Conservation (phyloP, 1,139 yeast genomes). For the Blastobotrys raffinosifermentans region DNA sequence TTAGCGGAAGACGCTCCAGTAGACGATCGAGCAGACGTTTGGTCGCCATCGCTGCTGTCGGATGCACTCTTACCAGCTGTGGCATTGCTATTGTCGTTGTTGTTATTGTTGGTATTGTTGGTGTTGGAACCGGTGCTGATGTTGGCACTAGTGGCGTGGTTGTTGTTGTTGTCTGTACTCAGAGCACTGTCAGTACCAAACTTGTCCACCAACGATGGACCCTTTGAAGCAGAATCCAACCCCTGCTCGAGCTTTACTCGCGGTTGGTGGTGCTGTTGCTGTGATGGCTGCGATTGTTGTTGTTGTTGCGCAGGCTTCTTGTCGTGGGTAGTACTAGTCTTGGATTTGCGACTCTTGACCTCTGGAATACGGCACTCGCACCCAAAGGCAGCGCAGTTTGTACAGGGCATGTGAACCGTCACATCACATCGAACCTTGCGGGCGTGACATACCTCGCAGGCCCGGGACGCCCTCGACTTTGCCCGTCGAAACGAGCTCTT, state of each 20-base stretch:
- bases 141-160: not conserved
- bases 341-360: constrained; percentile 16
- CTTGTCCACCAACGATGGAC: not conserved
- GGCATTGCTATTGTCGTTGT: not conserved
- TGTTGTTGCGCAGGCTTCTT: not conserved
- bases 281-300: too few species aligned
- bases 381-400: constrained; percentile 71
- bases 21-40: not conserved
- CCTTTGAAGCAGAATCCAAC: not conserved
- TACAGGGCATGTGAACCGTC: constrained; percentile 67
- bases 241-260: too few species aligned
- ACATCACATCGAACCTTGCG: constrained; percentile 68
- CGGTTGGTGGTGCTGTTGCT: too few species aligned
- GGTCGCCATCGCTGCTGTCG: not conserved
- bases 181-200: too few species aligned
- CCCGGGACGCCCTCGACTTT: constrained; percentile 29
- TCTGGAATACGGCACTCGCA: constrained; percentile 68
- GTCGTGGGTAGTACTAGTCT: not conserved
- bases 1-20: constrained; percentile 1
- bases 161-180: too few species aligned
- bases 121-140: not conserved
- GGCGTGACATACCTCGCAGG: constrained; percentile 48
- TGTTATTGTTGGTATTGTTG: not conserved
- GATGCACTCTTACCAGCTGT: not conserved
- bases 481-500: constrained; percentile 28